Evolutionary conservation across 345 rosid genomes (phyloP), one percentile per base, ranked within the genome.

Genomic region (Eucalyptus tenuipes): DNA sequence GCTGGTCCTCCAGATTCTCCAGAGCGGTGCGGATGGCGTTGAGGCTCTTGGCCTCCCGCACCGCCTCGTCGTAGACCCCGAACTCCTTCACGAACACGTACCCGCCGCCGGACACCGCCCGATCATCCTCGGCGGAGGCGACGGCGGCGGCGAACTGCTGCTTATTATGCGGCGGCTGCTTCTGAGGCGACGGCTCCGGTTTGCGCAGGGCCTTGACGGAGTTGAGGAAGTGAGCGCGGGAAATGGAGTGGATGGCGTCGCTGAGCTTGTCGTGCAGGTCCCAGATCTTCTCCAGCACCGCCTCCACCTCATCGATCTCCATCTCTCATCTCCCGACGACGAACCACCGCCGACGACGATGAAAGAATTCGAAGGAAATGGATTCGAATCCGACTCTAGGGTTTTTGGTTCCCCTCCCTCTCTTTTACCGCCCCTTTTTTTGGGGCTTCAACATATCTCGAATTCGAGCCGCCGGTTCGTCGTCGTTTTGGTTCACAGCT

Each of bases 1-100:
- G 95, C 94, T 98, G 99, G 94, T 98, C 99, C 91, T 97, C 99
- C 53, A 97, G 98, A 91, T 96, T 95, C 95, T 98, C 99, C 88
- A 97, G 96, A 88, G 99, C 97, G 53, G 97, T 93, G 47, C 99
- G 93, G 53, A 98, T 98, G 44, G 95, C 94, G 87, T 96, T 95
- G 42, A 98, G 94, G 90, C 99, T 97, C 93, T 97, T 98, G 37
- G 97, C 98, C 94, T 98, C 99, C 42, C 91, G 95, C 91, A 97
- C 91, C 29, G 96, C 92, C 25, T 95, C 98, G 88, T 82, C 87
- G 37, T 94, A 93, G 53, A 92, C 90, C 22, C 94, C 91, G 53
- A 94, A 91, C 49, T 96, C 99, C 94, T 98, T 97, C 52, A 95
- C 94, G 94, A 93, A 96, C 37, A 98, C 98, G 90, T 92, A 97